These are phyloP conservation scores for Jaapia argillacea DNA, from an alignment of 768 basidiomycete species.

Conservation along the genomic window DNA sequence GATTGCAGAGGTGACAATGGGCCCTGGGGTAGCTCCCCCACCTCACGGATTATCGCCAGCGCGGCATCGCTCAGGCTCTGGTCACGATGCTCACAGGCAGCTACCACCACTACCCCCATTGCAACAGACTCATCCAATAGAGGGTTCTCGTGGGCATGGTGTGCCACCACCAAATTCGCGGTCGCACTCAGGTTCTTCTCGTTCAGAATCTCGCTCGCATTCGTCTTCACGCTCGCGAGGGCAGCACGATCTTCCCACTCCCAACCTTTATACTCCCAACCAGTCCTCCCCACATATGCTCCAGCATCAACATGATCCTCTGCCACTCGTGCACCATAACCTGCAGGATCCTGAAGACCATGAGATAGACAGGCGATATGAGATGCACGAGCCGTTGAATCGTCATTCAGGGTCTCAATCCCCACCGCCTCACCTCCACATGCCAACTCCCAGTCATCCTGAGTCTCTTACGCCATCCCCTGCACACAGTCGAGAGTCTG, in stretches of 20 bases:
- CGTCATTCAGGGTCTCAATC: constrained; percentile 8
- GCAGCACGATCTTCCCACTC: constrained; percentile 1
- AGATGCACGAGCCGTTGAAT: constrained; percentile 13
- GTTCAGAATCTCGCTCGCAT: constrained; percentile 39
- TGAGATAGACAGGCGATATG: constrained; percentile 19
- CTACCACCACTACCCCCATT: constrained; percentile 15
- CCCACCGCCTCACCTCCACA: not conserved
- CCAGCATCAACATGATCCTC: constrained; percentile 13
- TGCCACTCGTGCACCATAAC: constrained; percentile 22
- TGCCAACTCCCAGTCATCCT: not conserved
- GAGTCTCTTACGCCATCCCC: too few relatives aligned
- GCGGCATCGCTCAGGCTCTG: constrained; percentile 16
- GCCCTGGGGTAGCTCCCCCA: not conserved
- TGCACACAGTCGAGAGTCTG: constrained; percentile 9
- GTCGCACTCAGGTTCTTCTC: constrained; percentile 38
- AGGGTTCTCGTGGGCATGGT: constrained; percentile 21
- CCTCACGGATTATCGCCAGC: not conserved
- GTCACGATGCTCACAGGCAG: constrained; percentile 15
- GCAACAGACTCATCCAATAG: constrained; percentile 12
- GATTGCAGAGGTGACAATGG: not conserved
- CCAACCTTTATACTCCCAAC: not conserved
- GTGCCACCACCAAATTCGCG: constrained; percentile 33
- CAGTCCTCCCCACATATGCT: too few relatives aligned
- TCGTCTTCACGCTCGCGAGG: constrained; percentile 20
- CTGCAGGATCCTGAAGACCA: too few relatives aligned